Percentiles rank a stretch among this genome's conserved stretches.
Evolutionary conservation across 495 filamentous ascomycete genomes (phyloP).

Genomic region (Aspergillus panamensis): DNA sequence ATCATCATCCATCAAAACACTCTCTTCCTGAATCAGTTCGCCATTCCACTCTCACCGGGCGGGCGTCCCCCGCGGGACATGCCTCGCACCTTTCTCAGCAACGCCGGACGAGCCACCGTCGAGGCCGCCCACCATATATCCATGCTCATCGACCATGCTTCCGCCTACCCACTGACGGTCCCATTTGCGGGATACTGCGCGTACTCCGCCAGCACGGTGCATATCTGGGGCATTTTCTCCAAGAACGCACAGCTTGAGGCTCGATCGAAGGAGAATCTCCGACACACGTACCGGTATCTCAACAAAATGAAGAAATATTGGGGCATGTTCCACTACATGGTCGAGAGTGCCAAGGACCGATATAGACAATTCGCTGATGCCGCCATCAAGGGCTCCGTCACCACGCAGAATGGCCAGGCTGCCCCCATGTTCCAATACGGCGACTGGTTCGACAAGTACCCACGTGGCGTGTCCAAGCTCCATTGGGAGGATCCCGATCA

Average conservation of each 20-base stretch:
- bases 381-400: constrained; percentile 45
- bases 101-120: constrained; percentile 71
- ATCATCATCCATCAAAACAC: constrained; percentile 85
- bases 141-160: constrained; percentile 72
- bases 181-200: constrained; percentile 95
- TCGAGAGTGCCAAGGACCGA: constrained; percentile 85
- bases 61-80: constrained; percentile 67
- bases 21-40: constrained; percentile 86
- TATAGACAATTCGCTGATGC: constrained; percentile 85
- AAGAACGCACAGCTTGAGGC: constrained; percentile 70
- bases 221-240: constrained; percentile 88
- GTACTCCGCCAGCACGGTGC: constrained; percentile 86
- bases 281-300: constrained; percentile 83
- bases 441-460: constrained; percentile 96
- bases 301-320: constrained; percentile 95
- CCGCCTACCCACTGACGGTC: constrained; percentile 75
- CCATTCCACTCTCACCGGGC: constrained; percentile 67
- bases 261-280: constrained; percentile 79
- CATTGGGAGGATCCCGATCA: constrained; percentile 78
- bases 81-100: constrained; percentile 74
- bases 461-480: constrained; percentile 79
- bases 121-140: constrained; percentile 91
- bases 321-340: constrained; percentile 97
- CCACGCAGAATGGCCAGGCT: constrained; percentile 46
- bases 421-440: constrained; percentile 87